Conservation (phyloP, 257 asterid species). For the Jacaranda copaia region DNA sequence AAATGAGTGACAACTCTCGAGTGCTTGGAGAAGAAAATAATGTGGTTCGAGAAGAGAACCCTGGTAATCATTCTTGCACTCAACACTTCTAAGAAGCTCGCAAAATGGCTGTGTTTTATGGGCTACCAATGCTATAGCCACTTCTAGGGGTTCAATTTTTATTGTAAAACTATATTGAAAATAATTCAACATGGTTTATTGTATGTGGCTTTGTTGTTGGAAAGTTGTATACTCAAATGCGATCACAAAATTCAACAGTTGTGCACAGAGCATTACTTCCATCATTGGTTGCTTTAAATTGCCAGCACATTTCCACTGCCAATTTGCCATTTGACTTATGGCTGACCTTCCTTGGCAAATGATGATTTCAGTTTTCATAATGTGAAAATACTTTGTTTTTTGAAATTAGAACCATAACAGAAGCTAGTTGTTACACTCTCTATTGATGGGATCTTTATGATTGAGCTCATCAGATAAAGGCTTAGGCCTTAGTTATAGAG, state of each 20-base stretch:
- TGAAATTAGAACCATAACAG: too few relatives aligned
- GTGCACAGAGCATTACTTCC: conserved; percentile 5
- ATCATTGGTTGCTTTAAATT: conserved; percentile 16
- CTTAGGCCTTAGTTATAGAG: too few relatives aligned
- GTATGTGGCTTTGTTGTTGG: conserved; percentile 10
- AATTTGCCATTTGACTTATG: not conserved
- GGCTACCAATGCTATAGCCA: not conserved
- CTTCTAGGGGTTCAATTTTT: conserved; percentile 8
- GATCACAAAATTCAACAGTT: conserved; percentile 22
- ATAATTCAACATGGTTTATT: conserved; percentile 26
- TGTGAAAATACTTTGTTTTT: not conserved
- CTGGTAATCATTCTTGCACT: conserved; percentile 51
- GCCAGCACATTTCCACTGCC: not conserved
- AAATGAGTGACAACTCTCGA: conserved; percentile 53
- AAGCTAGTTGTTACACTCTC: not conserved
- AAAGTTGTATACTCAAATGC: not conserved
- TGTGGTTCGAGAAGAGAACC: conserved; percentile 61
- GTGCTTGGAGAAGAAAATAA: conserved; percentile 61
- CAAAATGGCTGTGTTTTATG: not conserved
- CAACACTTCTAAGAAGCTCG: conserved; percentile 20
- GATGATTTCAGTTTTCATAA: conserved; percentile 4
- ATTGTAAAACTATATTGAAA: not conserved
- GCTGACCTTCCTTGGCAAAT: conserved; percentile 5
- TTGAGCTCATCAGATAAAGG: too few relatives aligned
- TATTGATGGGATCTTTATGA: not conserved